Base-by-base conservation (phyloP, 2,329 filamentous ascomycete species). In the Metarhizium brunneum region DNA sequence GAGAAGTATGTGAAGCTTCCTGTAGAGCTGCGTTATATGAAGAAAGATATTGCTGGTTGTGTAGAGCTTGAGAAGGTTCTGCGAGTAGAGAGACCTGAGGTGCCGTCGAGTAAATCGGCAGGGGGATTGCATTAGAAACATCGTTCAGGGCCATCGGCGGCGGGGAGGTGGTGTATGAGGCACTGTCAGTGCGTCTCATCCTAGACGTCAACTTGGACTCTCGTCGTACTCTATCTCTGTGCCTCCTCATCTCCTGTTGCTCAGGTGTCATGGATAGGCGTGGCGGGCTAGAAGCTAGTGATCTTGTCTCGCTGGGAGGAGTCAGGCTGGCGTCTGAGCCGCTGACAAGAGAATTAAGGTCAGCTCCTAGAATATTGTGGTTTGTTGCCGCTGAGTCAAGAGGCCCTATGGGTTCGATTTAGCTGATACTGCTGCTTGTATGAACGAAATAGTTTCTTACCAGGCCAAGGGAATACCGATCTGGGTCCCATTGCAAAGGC, bases 191-290 rank as follows among this genome's bases (percentile, higher is more conserved):
- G 54, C 81, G 76, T 59, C 77, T 75, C 51, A 77, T 71, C 57
- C 81, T 76, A 8, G 70, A 66, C 3, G 75, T 72, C 16, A 79
- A 66, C 65, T 85, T 85, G 6, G 78, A 78, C 60, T 82, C 80
- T 61, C 82, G 74, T 56, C 83, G 77, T 48, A 74, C 78, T 61
- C 79, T 79, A 60, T 85, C 82, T 58, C 77, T 75, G 62, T 85
- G 82, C 57, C 81, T 76, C 70, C 82, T 85, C 47, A 85, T 66
- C 63, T 84, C 82, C 59, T 82, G 77, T 66, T 85, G 81, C 64
- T 85, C 81, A 6, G 80, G 71, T 6, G 80, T 82, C 64, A 84
- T 73, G 42, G 71, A 72, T 49, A 70, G 69, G 59, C 77, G 75
- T 6, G 81, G 80, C 30, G 82, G 82, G 68, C 82, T 86, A 25